Conservation (phyloP, 805 yeast genomes). For the Clavispora santaluciae region DNA sequence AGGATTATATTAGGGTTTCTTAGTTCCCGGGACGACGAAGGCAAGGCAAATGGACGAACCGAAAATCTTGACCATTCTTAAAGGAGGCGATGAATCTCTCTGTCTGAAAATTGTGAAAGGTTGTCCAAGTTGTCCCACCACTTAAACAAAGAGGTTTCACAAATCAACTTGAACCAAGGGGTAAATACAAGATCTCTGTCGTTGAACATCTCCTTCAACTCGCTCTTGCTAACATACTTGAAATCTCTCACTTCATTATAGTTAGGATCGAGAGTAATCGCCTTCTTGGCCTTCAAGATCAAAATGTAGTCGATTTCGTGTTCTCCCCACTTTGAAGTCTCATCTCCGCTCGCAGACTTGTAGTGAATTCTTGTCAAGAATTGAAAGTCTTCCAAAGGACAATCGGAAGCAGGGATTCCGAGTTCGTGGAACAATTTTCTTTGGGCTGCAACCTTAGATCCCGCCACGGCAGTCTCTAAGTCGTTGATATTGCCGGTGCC, state of each 20-base stretch:
- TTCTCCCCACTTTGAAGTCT: conserved; percentile 78
- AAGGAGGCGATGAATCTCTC: conserved; percentile 47
- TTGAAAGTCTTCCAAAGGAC: conserved; percentile 64
- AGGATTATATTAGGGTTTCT: neutral
- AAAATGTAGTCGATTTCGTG: conserved; percentile 96
- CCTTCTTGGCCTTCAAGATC: conserved; percentile 56
- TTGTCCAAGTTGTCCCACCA: conserved; percentile 87
- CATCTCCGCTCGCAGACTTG: conserved; percentile 72
- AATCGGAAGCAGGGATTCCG: conserved; percentile 65
- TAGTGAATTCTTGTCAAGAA: conserved; percentile 93
- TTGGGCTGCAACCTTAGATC: conserved; percentile 84
- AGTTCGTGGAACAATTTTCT: conserved; percentile 91
- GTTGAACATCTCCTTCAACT: conserved; percentile 71
- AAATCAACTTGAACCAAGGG: conserved; percentile 97
- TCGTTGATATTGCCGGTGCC: conserved; percentile 18
- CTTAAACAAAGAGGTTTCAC: conserved; percentile 81
- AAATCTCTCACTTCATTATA: conserved; percentile 71
- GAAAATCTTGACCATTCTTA: conserved; percentile 11
- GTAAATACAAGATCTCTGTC: conserved; percentile 72
- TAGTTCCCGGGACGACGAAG: neutral
- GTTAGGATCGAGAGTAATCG: conserved; percentile 59
- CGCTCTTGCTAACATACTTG: conserved; percentile 64
- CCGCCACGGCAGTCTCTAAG: conserved; percentile 59
- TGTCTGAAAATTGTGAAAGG: conserved; percentile 46
- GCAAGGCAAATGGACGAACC: neutral